phyloP scores from a whole-genome alignment of 345 rosid species.

The Arabidopsis arenosa region DNA sequence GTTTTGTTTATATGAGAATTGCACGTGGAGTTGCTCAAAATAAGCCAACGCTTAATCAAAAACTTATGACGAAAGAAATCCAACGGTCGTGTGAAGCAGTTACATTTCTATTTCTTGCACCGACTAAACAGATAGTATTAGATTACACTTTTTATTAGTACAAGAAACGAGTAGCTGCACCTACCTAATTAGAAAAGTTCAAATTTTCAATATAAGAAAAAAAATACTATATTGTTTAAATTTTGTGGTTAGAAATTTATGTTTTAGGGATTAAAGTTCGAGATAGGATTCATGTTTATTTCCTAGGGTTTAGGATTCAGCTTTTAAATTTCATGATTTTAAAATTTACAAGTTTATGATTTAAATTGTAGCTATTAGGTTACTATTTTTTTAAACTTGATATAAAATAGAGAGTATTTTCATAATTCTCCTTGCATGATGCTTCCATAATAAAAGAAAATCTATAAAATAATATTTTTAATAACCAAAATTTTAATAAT shows the following conservation, averaged over 20 bases:
- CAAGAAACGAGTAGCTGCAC: neutral
- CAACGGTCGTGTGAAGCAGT: slow-evolving; percentile 40
- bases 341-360: no score
- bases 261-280: neutral
- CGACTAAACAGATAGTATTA: slow-evolving; percentile 24
- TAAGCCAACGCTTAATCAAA: slow-evolving; percentile 15
- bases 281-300: neutral
- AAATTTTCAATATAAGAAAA: neutral
- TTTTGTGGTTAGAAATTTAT: neutral
- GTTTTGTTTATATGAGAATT: neutral
- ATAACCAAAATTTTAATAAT: no score
- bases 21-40: slow-evolving; percentile 12
- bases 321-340: no score
- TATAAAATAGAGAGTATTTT: neutral
- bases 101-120: slow-evolving; percentile 29
- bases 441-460: neutral
- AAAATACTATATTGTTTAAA: neutral
- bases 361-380: neutral
- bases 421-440: neutral
- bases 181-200: neutral
- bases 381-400: no score
- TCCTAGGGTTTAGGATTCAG: no score
- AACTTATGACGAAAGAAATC: slow-evolving; percentile 12
- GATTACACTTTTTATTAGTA: slow-evolving; percentile 4
- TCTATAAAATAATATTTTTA: no score